A percentile compares a stretch with the other conserved stretches of the same genome.
Conservation (phyloP, 2,329 filamentous ascomycete genomes). For the Alternaria angustiovoidea region DNA sequence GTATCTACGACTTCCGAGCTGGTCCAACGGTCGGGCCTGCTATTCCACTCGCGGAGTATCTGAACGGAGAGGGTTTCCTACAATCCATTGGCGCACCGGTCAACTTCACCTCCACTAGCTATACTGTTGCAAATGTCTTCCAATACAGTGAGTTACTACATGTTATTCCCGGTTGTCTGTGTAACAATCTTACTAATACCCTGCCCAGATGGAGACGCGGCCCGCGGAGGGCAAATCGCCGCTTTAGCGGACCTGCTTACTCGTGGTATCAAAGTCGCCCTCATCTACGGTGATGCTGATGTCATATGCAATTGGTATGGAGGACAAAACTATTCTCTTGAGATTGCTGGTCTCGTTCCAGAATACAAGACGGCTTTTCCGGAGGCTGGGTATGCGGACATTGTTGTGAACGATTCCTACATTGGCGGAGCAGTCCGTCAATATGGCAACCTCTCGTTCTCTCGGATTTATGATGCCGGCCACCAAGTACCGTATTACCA, state of each 20-base stretch:
- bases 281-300: constrained; percentile 73
- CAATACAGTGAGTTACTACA: constrained; percentile 22
- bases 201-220: constrained; percentile 54
- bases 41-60: constrained; percentile 60
- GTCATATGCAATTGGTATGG: constrained; percentile 71
- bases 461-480: constrained; percentile 61
- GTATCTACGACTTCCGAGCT: constrained; percentile 58
- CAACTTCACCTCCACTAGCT: constrained; percentile 58
- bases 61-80: constrained; percentile 58
- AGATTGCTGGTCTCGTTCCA: constrained; percentile 55
- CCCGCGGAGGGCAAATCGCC: constrained; percentile 51
- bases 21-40: constrained; percentile 46
- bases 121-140: constrained; percentile 54
- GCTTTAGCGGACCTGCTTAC: constrained; percentile 55
- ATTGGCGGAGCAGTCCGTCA: constrained; percentile 77
- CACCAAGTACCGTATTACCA: constrained; percentile 58
- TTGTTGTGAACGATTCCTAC: constrained; percentile 72
- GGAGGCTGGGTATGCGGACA: constrained; percentile 74
- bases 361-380: constrained; percentile 65
- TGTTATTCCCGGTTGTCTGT: too few species aligned
- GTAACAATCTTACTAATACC: constrained; percentile 11
- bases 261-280: constrained; percentile 63
- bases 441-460: constrained; percentile 70
- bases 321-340: constrained; percentile 73
- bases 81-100: constrained; percentile 60